Conservation (phyloP, 78 protist genomes). For the Capsaspora owczarzaki region DNA sequence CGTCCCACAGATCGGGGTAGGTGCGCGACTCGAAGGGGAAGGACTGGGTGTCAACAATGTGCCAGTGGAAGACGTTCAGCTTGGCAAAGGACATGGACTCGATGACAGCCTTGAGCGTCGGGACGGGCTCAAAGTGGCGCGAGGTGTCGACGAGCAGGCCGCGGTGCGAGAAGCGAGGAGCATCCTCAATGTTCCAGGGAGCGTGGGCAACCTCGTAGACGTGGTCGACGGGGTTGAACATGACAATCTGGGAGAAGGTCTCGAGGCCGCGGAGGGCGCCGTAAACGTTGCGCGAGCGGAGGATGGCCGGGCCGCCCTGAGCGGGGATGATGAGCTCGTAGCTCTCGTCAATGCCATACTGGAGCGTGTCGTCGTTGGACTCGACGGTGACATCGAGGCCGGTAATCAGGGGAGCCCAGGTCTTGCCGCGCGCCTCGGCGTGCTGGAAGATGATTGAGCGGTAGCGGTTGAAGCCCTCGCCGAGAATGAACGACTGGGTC, state of each 20-base stretch:
- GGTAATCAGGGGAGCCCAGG: background rate
- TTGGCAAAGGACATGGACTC: slow-evolving; percentile 45
- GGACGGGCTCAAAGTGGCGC: slow-evolving; percentile 58
- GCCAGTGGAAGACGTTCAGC: slow-evolving; percentile 81
- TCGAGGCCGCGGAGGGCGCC: slow-evolving; percentile 65
- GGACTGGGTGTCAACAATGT: slow-evolving; percentile 48
- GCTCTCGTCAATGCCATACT: slow-evolving; percentile 28
- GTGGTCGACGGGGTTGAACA: slow-evolving; percentile 15
- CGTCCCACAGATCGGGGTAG: slow-evolving; percentile 34
- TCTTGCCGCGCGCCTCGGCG: background rate
- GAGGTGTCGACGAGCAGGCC: slow-evolving; percentile 75
- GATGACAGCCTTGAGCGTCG: slow-evolving; percentile 14
- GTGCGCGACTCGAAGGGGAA: background rate
- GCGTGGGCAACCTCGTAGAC: slow-evolving; percentile 8
- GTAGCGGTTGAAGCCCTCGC: background rate
- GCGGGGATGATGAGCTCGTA: slow-evolving; percentile 12
- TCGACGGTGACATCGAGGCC: background rate
- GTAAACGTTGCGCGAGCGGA: slow-evolving; percentile 27
- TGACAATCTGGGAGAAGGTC: slow-evolving; percentile 70
- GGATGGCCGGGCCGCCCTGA: background rate
- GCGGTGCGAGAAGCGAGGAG: slow-evolving; percentile 66
- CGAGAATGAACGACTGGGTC: background rate
- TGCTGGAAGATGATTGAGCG: background rate
- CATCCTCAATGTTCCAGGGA: slow-evolving; percentile 35
- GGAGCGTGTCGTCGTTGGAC: background rate